Evolutionary conservation across 2,329 filamentous ascomycete genomes (phyloP), one percentile per base, ranked within the genome.

Genomic region (Knufia fluminis): DNA sequence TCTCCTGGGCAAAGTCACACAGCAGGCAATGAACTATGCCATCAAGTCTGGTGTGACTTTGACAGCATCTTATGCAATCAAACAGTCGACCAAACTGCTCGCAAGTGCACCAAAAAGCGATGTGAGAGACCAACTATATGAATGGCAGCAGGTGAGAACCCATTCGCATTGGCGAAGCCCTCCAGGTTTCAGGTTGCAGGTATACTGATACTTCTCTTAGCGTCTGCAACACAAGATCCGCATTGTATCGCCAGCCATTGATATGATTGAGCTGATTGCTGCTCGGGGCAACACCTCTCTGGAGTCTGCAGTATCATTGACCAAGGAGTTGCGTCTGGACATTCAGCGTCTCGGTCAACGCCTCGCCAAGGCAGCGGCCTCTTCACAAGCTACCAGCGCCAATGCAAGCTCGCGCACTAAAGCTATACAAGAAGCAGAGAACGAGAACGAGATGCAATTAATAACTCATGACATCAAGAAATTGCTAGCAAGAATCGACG

Each of bases 1-100:
- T 42, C 72, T 85, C 46, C 68, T 85, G 39, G 68, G 72, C 46
- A 80, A 80, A 64, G 80, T 83, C 57, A 85, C 82, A 51, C 77
- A 83, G 59, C 87, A 94, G 70, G 86, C 87, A 44, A 83, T 94
- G 77, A 94, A 88, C 70, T 94, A 92, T 77, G 89, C 89, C 64
- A 90, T 96, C 60, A 76, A 86, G 67, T 90, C 88, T 16, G 89
- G 89, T 44, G 83, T 97, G 57, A 81, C 85, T 43, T 77, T 95
- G 57, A 95, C 90, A 1, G 88, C 87, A 46, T 80, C 77, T 33
- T 94, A 89, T 69, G 86, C 89, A n/a, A 75, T 95, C 54, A 79
- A 79, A 51, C 88, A 95, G 66, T 89, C 85, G 50, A 80, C 83
- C 1, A 79, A 85, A 36, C 71, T 96, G 10, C 72, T 95, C 51